Evolutionary conservation across 208 protist genomes (phyloP).

Genomic region (Crithidia fasciculata): DNA sequence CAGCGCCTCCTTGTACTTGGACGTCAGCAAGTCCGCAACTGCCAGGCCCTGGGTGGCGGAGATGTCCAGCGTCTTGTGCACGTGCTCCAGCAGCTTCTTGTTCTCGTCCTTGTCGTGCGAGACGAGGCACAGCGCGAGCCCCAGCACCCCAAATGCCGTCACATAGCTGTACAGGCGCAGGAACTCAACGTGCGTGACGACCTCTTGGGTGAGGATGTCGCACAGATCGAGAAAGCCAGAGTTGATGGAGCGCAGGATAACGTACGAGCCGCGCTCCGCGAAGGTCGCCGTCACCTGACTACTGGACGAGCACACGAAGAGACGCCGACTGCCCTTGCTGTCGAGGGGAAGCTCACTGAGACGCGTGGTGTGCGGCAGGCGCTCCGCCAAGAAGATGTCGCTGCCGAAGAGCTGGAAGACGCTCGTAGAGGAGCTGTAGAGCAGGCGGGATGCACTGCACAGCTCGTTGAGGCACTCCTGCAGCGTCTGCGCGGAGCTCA

Average conservation of each 20-base stretch:
- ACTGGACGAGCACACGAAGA: conserved; percentile 63
- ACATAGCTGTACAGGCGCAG: conserved; percentile 72
- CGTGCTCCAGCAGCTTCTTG: conserved; percentile 50
- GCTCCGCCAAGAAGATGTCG: conserved; percentile 59
- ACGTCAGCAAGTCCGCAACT: conserved; percentile 63
- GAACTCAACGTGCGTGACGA: conserved; percentile 82
- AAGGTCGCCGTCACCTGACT: conserved; percentile 70
- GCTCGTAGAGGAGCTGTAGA: conserved; percentile 45
- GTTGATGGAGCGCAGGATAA: conserved; percentile 78
- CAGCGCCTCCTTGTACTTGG: conserved; percentile 67
- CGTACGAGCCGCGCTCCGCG: conserved; percentile 60
- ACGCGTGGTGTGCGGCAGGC: conserved; percentile 34
- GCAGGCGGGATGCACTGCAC: conserved; percentile 50
- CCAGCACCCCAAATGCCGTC: conserved; percentile 64
- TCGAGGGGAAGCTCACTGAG: conserved; percentile 56
- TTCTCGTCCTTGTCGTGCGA: conserved; percentile 57
- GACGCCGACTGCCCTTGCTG: conserved; percentile 36
- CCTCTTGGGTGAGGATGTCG: conserved; percentile 75
- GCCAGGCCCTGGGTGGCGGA: conserved; percentile 63
- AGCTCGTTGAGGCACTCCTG: conserved; percentile 53
- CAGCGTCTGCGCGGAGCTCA: conserved; percentile 35
- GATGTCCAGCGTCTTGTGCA: conserved; percentile 70
- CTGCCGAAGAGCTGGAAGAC: conserved; percentile 80
- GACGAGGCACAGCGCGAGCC: conserved; percentile 66
- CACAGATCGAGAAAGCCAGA: conserved; percentile 67